These are phyloP conservation scores for Gaeumannomyces sp. DNA, from an alignment of 2,329 filamentous ascomycete species.

Conservation along the genomic window DNA sequence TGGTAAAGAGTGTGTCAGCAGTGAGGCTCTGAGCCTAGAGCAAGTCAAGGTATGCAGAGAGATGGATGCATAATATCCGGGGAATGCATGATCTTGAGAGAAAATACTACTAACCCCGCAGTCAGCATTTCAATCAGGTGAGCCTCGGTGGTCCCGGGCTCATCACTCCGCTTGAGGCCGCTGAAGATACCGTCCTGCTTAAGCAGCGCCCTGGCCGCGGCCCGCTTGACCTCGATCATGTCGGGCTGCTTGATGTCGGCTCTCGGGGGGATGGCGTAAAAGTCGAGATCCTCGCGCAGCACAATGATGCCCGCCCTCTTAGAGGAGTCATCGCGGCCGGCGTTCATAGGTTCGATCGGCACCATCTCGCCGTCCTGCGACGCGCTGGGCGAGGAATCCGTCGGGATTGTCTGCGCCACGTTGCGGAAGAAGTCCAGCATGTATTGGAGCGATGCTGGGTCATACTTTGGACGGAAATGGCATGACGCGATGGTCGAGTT, in stretches of 20 bases:
- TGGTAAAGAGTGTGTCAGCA: constrained; percentile 14
- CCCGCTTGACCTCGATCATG: constrained; percentile 95
- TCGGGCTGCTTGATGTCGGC: constrained; percentile 78
- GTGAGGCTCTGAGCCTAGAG: constrained; percentile 10
- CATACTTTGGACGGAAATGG: constrained; percentile 61
- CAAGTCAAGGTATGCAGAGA: neutral
- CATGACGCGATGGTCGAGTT: constrained; percentile 1
- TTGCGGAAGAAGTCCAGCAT: constrained; percentile 98
- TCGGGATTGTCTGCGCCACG: constrained; percentile 92
- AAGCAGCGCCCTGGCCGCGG: constrained; percentile 78
- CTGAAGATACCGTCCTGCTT: constrained; percentile 94
- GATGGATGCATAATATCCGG: neutral
- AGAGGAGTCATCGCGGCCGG: constrained; percentile 65
- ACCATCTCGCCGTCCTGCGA: constrained; percentile 60
- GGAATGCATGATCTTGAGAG: no score
- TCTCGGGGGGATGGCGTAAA: constrained; percentile 88
- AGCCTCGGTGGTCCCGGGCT: constrained; percentile 92
- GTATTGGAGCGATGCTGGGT: constrained; percentile 91
- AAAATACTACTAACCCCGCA: constrained; percentile 65
- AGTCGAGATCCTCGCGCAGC: constrained; percentile 90
- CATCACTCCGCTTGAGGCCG: constrained; percentile 87
- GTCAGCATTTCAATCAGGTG: constrained; percentile 99
- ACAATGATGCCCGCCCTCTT: constrained; percentile 97
- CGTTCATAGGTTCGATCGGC: constrained; percentile 64
- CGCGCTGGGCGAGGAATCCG: constrained; percentile 60